Conservation (phyloP, 768 basidiomycete species). For the Boletus tylopilopsis region DNA sequence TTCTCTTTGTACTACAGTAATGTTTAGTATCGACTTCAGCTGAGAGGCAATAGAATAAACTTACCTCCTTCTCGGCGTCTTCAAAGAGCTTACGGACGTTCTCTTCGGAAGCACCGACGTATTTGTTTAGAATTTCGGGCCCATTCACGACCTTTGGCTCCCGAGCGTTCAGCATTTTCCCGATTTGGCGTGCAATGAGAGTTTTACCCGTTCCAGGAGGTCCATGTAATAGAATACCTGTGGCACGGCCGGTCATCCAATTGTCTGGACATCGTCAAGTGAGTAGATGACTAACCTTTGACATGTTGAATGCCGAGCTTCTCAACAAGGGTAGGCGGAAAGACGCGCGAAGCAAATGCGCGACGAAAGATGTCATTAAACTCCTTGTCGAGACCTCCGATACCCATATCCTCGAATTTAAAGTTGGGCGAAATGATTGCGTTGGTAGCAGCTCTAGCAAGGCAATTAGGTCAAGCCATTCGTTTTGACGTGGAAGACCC, state of each 20-base stretch:
- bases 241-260: not conserved
- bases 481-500: constrained; percentile 14
- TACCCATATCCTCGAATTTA: constrained; percentile 99
- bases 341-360: constrained; percentile 97
- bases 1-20: constrained; percentile 85
- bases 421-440: constrained; percentile 97
- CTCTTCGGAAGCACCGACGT: constrained; percentile 95
- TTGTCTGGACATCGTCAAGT: not conserved
- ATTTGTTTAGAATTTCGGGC: constrained; percentile 96
- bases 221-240: constrained; percentile 91
- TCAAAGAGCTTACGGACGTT: constrained; percentile 96
- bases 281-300: constrained; percentile 60
- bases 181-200: constrained; percentile 95
- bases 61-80: constrained; percentile 96
- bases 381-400: constrained; percentile 94
- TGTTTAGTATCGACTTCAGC: constrained; percentile 1
- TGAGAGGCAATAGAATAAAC: not conserved
- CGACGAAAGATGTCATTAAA: constrained; percentile 97
- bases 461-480: not conserved
- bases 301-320: constrained; percentile 98
- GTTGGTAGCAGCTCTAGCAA: constrained; percentile 75
- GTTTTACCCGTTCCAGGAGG: constrained; percentile 99
- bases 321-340: constrained; percentile 93
- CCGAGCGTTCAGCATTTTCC: constrained; percentile 96
- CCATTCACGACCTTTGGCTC: constrained; percentile 99